These are phyloP conservation scores for Byssothecium circinans DNA, from an alignment of 2,329 filamentous ascomycete genomes.

Conservation along the genomic window DNA sequence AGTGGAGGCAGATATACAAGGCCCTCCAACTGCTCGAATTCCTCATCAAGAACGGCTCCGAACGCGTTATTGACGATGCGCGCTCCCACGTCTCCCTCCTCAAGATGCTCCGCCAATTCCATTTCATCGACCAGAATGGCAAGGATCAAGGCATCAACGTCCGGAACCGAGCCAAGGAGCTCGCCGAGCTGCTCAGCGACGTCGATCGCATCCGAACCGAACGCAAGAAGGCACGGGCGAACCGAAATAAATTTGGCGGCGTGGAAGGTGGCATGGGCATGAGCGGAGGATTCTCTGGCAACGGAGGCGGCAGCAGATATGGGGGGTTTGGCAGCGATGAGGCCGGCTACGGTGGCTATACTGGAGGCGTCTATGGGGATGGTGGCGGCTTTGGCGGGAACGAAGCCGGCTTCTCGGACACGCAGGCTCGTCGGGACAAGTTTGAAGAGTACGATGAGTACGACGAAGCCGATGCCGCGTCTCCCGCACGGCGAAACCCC, in stretches of 20 bases:
- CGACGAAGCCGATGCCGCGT: constrained; percentile 70
- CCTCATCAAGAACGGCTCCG: constrained; percentile 96
- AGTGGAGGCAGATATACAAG: constrained; percentile 99
- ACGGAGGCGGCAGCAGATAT: constrained; percentile 69
- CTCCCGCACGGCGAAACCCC: constrained; percentile 57
- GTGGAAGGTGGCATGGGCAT: constrained; percentile 78
- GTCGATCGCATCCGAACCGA: constrained; percentile 78
- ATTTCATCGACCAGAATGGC: constrained; percentile 92
- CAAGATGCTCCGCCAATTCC: constrained; percentile 98
- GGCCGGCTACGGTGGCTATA: constrained; percentile 66
- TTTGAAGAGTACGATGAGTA: constrained; percentile 98
- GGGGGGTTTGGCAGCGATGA: constrained; percentile 81
- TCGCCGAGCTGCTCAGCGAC: constrained; percentile 89
- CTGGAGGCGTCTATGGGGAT: constrained; percentile 85
- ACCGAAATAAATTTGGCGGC: constrained; percentile 92
- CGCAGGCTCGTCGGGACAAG: constrained; percentile 65
- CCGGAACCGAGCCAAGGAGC: constrained; percentile 91
- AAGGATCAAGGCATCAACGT: constrained; percentile 99
- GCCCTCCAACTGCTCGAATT: constrained; percentile 92
- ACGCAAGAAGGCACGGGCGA: constrained; percentile 84
- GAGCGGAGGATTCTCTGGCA: constrained; percentile 56
- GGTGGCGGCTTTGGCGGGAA: constrained; percentile 90
- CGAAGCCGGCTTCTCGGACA: constrained; percentile 65
- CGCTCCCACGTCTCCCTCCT: constrained; percentile 91
- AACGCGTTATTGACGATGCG: constrained; percentile 95